These are phyloP conservation scores for Adansonia digitata DNA, from an alignment of 345 rosid species.

Conservation along the genomic window DNA sequence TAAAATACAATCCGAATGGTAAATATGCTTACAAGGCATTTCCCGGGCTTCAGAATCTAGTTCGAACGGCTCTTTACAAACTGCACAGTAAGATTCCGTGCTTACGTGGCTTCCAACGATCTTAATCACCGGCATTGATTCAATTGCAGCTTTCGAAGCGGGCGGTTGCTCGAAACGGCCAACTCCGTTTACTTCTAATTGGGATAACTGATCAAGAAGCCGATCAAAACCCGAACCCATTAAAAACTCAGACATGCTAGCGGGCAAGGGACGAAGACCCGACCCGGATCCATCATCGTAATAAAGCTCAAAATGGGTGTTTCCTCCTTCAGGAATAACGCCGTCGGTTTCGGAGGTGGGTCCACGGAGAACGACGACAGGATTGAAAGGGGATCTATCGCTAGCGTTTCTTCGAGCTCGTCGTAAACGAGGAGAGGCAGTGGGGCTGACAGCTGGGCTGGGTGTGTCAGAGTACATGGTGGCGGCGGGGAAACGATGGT, in stretches of 20 bases:
- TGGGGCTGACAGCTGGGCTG: slow-evolving; percentile 12
- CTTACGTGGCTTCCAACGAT: slow-evolving; percentile 31
- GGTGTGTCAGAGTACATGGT: slow-evolving; percentile 21
- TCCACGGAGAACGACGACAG: slow-evolving; percentile 55
- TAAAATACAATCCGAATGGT: slow-evolving; percentile 49
- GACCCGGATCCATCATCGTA: slow-evolving; percentile 59
- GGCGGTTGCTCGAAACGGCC: slow-evolving; percentile 48
- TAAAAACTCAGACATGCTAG: slow-evolving; percentile 62
- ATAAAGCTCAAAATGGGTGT: slow-evolving; percentile 42
- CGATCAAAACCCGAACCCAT: slow-evolving; percentile 77
- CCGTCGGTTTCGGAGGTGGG: slow-evolving; percentile 27
- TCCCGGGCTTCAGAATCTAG: slow-evolving; percentile 46
- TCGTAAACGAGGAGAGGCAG: slow-evolving; percentile 22
- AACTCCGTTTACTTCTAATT: slow-evolving; percentile 41
- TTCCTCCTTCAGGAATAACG: slow-evolving; percentile 22
- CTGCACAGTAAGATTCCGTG: slow-evolving; percentile 48
- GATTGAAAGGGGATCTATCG: slow-evolving; percentile 62
- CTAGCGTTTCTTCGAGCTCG: slow-evolving; percentile 41
- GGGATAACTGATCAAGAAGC: slow-evolving; percentile 59
- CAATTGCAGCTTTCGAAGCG: slow-evolving; percentile 55
- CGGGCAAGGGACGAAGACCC: slow-evolving; percentile 55
- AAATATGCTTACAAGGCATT: slow-evolving; percentile 63
- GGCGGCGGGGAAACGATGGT: slow-evolving; percentile 23
- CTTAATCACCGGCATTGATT: slow-evolving; percentile 49
- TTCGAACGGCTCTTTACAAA: slow-evolving; percentile 51